Percentiles rank a stretch among this genome's conserved stretches.
Evolutionary conservation across 371 early-diverging fungal genomes (phyloP).

Genomic region (Actinomucor elegans): DNA sequence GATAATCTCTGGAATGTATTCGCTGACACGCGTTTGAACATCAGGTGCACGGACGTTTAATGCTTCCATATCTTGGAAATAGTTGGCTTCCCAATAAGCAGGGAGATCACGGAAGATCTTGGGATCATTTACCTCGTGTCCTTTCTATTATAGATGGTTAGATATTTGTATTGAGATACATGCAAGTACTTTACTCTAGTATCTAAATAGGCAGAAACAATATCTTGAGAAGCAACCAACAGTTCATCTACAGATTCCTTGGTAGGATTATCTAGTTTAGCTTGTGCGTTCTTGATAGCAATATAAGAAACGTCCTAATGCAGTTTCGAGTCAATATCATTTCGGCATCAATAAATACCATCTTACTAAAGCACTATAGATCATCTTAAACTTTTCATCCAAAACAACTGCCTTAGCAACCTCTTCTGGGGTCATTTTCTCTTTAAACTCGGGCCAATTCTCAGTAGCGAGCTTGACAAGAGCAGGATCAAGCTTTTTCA

Average conservation of each 20-base stretch:
- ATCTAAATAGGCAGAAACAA: constrained; percentile 61
- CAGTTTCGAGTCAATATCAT: background rate
- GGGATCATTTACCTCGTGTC: constrained; percentile 79
- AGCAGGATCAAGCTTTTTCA: constrained; percentile 51
- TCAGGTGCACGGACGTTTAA: constrained; percentile 93
- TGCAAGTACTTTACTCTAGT: constrained; percentile 34
- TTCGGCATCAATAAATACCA: too few species aligned
- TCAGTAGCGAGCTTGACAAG: constrained; percentile 25
- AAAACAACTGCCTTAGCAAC: constrained; percentile 44
- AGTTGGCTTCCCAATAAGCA: constrained; percentile 96
- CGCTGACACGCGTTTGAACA: constrained; percentile 95
- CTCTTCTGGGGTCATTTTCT: constrained; percentile 54
- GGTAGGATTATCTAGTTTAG: constrained; percentile 41
- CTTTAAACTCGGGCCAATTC: constrained; percentile 60
- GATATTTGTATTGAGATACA: background rate
- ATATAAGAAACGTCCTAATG: constrained; percentile 43
- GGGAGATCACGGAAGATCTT: constrained; percentile 89
- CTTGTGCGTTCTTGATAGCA: constrained; percentile 53
- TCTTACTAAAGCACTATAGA: constrained; percentile 61
- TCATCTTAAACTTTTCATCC: constrained; percentile 80
- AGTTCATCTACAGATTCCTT: constrained; percentile 45
- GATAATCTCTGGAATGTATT: constrained; percentile 97
- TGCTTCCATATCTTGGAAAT: constrained; percentile 94
- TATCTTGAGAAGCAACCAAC: constrained; percentile 53
- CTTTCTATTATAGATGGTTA: constrained; percentile 33